A percentile compares a stretch with the other conserved stretches of the same genome.
Conservation (phyloP, 2,329 filamentous ascomycete species). For the Acrocalymma vagum region DNA sequence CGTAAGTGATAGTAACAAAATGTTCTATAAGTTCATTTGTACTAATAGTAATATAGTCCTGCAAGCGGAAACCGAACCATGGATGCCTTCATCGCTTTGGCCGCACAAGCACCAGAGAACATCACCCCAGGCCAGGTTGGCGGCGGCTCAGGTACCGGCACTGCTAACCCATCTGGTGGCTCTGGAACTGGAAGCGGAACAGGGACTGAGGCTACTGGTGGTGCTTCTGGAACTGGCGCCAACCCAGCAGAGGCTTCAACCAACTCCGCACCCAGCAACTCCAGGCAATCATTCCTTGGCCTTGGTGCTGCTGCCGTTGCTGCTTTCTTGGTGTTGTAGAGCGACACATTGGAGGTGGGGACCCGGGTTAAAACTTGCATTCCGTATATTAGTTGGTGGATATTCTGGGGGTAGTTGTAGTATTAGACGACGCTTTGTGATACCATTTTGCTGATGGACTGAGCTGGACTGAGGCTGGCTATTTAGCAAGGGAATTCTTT, state of each 20-base stretch:
- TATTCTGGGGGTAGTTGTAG: constrained; percentile 2
- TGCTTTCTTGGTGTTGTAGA: constrained; percentile 36
- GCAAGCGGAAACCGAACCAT: constrained; percentile 47
- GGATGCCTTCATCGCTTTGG: constrained; percentile 43
- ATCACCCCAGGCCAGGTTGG: constrained; percentile 49
- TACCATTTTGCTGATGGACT: constrained; percentile 28
- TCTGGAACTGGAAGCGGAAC: constrained; percentile 6
- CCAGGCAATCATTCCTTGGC: constrained; percentile 33
- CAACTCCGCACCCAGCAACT: constrained; percentile 33
- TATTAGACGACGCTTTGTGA: constrained; percentile 19
- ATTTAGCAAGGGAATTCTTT: no score
- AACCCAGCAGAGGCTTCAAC: constrained; percentile 33
- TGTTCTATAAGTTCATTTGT: no score
- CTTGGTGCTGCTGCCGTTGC: constrained; percentile 34
- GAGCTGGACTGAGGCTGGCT: no score
- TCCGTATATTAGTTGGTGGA: not conserved
- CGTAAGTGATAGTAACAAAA: no score
- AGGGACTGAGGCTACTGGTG: constrained; percentile 10
- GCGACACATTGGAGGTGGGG: not conserved
- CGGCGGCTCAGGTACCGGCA: constrained; percentile 18
- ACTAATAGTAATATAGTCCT: constrained; percentile 35
- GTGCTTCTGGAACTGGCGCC: constrained; percentile 10
- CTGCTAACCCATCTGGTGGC: constrained; percentile 12
- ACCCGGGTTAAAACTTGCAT: not conserved
- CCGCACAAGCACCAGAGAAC: constrained; percentile 50